A percentile compares a stretch with the other conserved stretches of the same genome.
Evolutionary conservation across 2,329 filamentous ascomycete genomes (phyloP).

Genomic region (Erysiphe pisi): DNA sequence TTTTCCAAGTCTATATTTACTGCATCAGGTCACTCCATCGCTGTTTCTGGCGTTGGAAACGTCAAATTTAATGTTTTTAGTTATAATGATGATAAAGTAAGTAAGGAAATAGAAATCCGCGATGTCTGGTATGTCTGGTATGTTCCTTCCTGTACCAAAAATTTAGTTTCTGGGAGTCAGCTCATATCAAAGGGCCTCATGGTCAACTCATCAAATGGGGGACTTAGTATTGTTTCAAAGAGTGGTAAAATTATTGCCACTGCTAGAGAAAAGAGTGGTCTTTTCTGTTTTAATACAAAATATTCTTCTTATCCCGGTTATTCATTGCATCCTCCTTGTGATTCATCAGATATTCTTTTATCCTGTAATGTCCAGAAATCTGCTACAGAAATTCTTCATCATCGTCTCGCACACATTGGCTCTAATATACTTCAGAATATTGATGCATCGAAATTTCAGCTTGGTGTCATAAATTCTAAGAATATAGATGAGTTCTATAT

Average conservation of each 20-base stretch:
- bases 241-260: background rate
- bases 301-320: background rate
- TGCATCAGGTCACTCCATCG: background rate
- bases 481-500: too few species aligned
- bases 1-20: background rate
- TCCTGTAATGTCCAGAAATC: background rate
- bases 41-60: background rate
- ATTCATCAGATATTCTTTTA: background rate
- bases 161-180: background rate
- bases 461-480: background rate
- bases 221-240: background rate
- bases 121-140: constrained; percentile 22
- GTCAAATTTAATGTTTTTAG: background rate
- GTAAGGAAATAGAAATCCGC: background rate
- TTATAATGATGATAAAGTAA: background rate
- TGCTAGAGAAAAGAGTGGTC: background rate
- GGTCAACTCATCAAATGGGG: background rate
- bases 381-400: constrained; percentile 29
- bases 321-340: background rate
- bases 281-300: constrained; percentile 4
- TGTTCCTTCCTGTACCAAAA: constrained; percentile 6
- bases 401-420: background rate
- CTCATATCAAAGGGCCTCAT: background rate
- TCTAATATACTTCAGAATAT: background rate
- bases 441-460: background rate